Evolutionary conservation across 306 rosid species (phyloP).

Genomic region (Herpetospermum pedunculosum): DNA sequence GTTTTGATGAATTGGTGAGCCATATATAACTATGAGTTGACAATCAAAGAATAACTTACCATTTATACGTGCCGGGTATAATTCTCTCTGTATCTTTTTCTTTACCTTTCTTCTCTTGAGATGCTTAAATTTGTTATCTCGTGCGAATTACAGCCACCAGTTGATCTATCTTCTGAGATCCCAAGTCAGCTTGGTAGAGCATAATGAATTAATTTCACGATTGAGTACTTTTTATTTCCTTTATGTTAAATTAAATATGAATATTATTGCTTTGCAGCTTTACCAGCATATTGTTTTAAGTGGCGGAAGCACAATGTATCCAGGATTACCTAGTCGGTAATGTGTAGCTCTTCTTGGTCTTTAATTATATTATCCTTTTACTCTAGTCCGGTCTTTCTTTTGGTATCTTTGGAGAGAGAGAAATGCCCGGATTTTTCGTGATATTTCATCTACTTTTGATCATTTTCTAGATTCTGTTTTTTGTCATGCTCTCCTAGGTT

Average conservation of each 20-base stretch:
- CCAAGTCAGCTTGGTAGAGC: not conserved
- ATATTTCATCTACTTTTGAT: no score
- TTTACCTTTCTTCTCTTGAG: conserved; percentile 2
- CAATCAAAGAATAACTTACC: not conserved
- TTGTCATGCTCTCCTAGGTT: no score
- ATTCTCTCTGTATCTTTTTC: not conserved
- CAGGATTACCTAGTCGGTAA: conserved; percentile 98
- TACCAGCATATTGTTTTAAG: conserved; percentile 98
- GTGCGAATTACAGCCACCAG: not conserved
- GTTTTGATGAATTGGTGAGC: not conserved
- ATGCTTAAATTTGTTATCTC: conserved; percentile 1
- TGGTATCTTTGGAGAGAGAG: no score
- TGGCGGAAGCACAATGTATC: conserved; percentile 99
- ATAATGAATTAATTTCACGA: not conserved
- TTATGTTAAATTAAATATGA: not conserved
- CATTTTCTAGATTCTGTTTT: no score
- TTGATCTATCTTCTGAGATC: not conserved
- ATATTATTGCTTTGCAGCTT: conserved; percentile 46
- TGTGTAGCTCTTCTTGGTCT: conserved; percentile 10
- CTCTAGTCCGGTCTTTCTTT: no score
- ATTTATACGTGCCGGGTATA: not conserved
- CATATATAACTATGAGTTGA: not conserved
- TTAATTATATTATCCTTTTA: conserved; percentile 1
- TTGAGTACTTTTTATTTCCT: not conserved
- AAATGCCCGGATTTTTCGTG: no score